These are phyloP conservation scores for Cichorium intybus DNA, from an alignment of 140 eudicot genomes.

Conservation along the genomic window DNA sequence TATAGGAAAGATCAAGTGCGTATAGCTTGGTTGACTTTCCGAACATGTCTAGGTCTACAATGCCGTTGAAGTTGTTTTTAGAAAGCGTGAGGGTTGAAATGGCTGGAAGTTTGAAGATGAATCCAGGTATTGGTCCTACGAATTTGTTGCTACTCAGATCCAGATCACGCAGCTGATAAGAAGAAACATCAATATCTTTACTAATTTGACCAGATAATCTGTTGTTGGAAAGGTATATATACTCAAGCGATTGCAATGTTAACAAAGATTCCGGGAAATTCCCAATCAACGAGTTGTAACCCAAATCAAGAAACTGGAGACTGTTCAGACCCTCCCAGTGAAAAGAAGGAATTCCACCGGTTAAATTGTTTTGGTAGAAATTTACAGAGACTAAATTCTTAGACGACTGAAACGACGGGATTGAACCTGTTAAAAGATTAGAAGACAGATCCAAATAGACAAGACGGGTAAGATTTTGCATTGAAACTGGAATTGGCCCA, in stretches of 20 bases:
- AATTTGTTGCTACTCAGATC: conserved; percentile 38
- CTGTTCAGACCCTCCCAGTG: conserved; percentile 19
- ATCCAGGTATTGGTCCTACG: conserved; percentile 36
- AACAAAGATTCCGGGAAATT: conserved; percentile 34
- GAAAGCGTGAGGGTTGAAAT: conserved; percentile 33
- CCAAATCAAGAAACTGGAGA: conserved; percentile 26
- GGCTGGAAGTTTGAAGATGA: conserved; percentile 26
- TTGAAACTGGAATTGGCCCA: conserved; percentile 26
- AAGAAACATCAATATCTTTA: not conserved
- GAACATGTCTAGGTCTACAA: conserved; percentile 12
- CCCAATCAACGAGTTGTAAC: conserved; percentile 29
- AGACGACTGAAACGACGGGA: conserved; percentile 25
- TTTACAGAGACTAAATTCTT: conserved; percentile 14
- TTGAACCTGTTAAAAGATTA: conserved; percentile 15
- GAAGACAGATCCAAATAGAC: conserved; percentile 16
- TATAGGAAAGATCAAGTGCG: conserved; percentile 43
- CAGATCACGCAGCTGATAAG: conserved; percentile 8
- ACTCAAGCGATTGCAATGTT: conserved; percentile 24
- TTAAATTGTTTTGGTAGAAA: not conserved
- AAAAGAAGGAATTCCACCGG: conserved; percentile 13
- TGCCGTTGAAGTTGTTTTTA: conserved; percentile 30
- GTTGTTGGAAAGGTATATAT: conserved; percentile 30
- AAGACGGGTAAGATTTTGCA: conserved; percentile 24
- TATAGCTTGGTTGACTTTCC: conserved; percentile 19
- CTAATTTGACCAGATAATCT: conserved; percentile 29